Base-by-base conservation (phyloP, 768 basidiomycete species). In the Phylloporus sp. region DNA sequence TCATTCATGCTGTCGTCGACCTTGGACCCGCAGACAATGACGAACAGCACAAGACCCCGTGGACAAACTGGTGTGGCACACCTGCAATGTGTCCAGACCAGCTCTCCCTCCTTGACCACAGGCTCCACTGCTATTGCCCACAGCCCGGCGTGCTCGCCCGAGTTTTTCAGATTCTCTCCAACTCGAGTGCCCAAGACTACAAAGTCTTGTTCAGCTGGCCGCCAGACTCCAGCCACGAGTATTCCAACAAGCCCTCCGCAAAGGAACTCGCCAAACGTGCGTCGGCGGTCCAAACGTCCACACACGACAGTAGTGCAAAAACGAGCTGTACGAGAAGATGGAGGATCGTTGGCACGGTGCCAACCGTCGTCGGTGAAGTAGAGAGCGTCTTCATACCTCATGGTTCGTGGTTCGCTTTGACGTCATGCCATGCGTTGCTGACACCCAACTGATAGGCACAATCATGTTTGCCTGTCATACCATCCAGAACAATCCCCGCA, bases 351-450 rank as follows among this genome's bases (percentile, higher is more conserved):
- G 84, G 84, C 62, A 70, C 70, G 56, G 78, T 86, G 75, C 71
- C 75, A 60, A 75, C 77, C 29, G 73, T 77, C 48, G 72, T 71
- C 40, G 76, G 75, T 48, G 79, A 83, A 66, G 85, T 90, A 23
- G 88, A 90, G 63, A 90, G 86, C 68, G 84, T 91, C 53, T 91
- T 87, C 67, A 89, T 90, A 67, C 89, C 90, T 64, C 87, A 92
- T 79, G 89, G 89, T 85, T 63, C 57, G 79, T 58, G 58, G 39
- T 49, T 62, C 44, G 52, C n/a, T 66, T 60, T 65, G 66, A 66
- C 62, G 66, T 66, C 66, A 66, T 51, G 38, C 58, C 64, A 66
- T 62, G 64, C 44, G 56, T 55, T 64, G 52, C 56, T 56, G 37
- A 54, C 50, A 44, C 34, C 38, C 22, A 23, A 15, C n/a, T n/a